phyloP scores from a whole-genome alignment of 805 yeast genomes.

The Schwanniomyces occidentalis region DNA sequence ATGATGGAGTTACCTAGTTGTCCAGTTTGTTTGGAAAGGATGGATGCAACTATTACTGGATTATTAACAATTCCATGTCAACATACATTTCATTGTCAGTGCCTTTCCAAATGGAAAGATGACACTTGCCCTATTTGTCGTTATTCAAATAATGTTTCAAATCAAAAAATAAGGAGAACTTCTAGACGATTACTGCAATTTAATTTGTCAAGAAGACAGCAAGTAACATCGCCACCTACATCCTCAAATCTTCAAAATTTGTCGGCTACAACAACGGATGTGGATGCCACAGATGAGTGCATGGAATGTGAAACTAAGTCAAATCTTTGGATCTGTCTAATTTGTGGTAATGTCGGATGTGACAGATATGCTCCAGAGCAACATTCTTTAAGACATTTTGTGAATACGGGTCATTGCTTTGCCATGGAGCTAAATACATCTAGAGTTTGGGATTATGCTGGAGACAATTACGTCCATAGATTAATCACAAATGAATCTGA shows the following conservation, averaged over 20 bases:
- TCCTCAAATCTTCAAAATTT: constrained; percentile 2
- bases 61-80: constrained; percentile 86
- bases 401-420: constrained; percentile 78
- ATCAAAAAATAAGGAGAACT: constrained; percentile 32
- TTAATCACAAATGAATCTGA: constrained; percentile 81
- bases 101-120: constrained; percentile 85
- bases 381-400: constrained; percentile 83
- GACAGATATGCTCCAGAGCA: constrained; percentile 77
- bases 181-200: constrained; percentile 35
- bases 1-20: constrained; percentile 79
- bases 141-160: constrained; percentile 55
- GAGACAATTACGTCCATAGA: constrained; percentile 87
- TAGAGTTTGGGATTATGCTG: constrained; percentile 93
- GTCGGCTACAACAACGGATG: neutral
- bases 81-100: constrained; percentile 89
- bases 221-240: constrained; percentile 1
- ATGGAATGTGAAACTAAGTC: constrained; percentile 55
- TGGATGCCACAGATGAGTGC: constrained; percentile 36
- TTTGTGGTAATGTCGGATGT: constrained; percentile 93
- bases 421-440: constrained; percentile 86
- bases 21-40: constrained; percentile 87
- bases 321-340: constrained; percentile 84
- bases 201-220: constrained; percentile 12
- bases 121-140: constrained; percentile 91
- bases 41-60: constrained; percentile 81